These are phyloP conservation scores for Emmonsiellopsis sp. DNA, from an alignment of 2,329 filamentous ascomycete genomes.

Conservation along the genomic window DNA sequence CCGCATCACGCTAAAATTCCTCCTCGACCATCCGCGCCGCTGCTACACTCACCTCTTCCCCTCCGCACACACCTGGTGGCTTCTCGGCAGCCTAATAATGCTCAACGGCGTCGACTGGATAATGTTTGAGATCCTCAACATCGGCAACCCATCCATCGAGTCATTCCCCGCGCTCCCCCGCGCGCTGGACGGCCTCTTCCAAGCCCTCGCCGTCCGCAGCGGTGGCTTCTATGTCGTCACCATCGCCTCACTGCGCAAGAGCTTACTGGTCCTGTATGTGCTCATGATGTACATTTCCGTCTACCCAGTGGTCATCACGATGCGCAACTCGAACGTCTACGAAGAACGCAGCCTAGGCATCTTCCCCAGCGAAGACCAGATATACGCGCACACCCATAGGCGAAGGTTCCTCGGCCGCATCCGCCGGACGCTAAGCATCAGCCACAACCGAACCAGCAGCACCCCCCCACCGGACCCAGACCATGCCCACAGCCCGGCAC, in stretches of 20 bases:
- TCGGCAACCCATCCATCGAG: slow-evolving; percentile 42
- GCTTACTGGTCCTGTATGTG: slow-evolving; percentile 53
- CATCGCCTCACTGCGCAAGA: slow-evolving; percentile 40
- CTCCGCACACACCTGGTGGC: slow-evolving; percentile 46
- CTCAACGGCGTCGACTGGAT: slow-evolving; percentile 47
- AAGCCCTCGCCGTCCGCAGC: slow-evolving; percentile 41
- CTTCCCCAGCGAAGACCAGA: slow-evolving; percentile 27
- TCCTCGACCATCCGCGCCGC: slow-evolving; percentile 52
- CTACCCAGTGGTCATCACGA: slow-evolving; percentile 87
- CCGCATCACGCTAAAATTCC: slow-evolving; percentile 38
- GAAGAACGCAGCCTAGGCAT: slow-evolving; percentile 55
- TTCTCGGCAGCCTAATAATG: slow-evolving; percentile 40
- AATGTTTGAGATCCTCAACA: slow-evolving; percentile 42
- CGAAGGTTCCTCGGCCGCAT: slow-evolving; percentile 44
- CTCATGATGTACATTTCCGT: slow-evolving; percentile 99
- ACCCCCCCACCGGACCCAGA: slow-evolving; percentile 11
- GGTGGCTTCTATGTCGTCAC: slow-evolving; percentile 42
- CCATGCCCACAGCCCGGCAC: too few species aligned
- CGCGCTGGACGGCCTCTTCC: slow-evolving; percentile 49
- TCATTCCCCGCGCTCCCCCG: slow-evolving; percentile 37
- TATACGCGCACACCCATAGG: slow-evolving; percentile 16
- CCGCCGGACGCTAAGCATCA: slow-evolving; percentile 31
- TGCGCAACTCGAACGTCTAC: slow-evolving; percentile 61
- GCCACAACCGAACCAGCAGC: slow-evolving; percentile 56
- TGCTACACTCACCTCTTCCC: slow-evolving; percentile 56